phyloP scores from a whole-genome alignment of 1,284 basidiomycete genomes.

The Cronartium quercuum region DNA sequence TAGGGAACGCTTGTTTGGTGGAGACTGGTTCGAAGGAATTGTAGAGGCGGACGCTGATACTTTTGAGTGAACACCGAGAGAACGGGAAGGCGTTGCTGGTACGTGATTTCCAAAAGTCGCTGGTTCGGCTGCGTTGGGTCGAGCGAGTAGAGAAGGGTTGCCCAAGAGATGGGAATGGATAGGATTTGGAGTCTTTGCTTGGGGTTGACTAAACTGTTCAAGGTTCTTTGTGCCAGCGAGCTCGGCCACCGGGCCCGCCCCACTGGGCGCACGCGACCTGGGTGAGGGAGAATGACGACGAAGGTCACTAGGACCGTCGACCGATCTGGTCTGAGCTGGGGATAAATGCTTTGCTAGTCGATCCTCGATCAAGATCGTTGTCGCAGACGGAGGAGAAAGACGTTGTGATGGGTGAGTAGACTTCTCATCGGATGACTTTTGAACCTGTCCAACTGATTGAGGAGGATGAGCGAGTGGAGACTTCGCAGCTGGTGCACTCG shows the following conservation, averaged over 20 bases:
- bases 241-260: background rate
- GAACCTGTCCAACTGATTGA: no score
- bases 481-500: background rate
- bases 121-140: no score
- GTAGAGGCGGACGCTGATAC: background rate
- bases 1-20: background rate
- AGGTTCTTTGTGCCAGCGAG: no score
- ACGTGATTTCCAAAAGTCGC: no score
- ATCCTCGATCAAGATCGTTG: conserved; percentile 4
- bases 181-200: no score
- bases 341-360: background rate
- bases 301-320: background rate
- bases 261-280: background rate
- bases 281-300: background rate
- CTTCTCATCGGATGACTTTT: conserved; percentile 10
- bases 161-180: no score
- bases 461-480: conserved; percentile 9
- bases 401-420: background rate
- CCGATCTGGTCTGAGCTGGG: background rate
- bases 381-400: conserved; percentile 7
- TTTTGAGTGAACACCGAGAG: no score
- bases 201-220: no score
- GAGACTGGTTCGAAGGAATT: background rate
- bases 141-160: no score
- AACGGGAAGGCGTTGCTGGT: background rate